Conservation (phyloP, 805 yeast species). For the Starmerella bombicola region DNA sequence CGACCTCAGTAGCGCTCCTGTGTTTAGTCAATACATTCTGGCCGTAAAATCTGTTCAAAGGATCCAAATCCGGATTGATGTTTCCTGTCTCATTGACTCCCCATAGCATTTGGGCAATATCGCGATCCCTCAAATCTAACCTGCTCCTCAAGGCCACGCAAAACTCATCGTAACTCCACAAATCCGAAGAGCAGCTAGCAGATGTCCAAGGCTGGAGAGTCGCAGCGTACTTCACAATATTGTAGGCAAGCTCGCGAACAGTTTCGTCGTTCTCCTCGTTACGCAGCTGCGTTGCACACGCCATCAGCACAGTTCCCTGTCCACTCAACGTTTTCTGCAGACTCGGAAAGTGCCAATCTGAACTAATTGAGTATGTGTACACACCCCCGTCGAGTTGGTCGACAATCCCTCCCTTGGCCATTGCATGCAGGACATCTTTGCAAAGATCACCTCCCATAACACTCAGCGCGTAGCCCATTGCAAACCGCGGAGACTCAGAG, state of each 20-base stretch:
- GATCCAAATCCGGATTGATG: slow-evolving; percentile 27
- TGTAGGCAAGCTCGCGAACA: slow-evolving; percentile 16
- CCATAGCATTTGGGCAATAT: slow-evolving; percentile 29
- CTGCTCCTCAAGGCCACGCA: slow-evolving; percentile 21
- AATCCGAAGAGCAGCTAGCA: slow-evolving; percentile 3
- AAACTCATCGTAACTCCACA: slow-evolving; percentile 30
- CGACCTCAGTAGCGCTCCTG: slow-evolving; percentile 24
- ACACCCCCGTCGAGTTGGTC: slow-evolving; percentile 32
- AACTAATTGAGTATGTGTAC: slow-evolving; percentile 30
- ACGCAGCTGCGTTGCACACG: slow-evolving; percentile 21
- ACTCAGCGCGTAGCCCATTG: slow-evolving; percentile 20
- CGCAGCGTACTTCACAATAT: slow-evolving; percentile 11
- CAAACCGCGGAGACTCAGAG: slow-evolving; percentile 29
- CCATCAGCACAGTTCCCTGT: slow-evolving; percentile 29
- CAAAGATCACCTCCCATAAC: slow-evolving; percentile 9
- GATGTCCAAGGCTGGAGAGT: not conserved
- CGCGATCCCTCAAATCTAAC: slow-evolving; percentile 25
- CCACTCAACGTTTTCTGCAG: slow-evolving; percentile 32
- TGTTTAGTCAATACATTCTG: slow-evolving; percentile 28
- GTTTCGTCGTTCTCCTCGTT: slow-evolving; percentile 3
- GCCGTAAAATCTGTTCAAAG: slow-evolving; percentile 24
- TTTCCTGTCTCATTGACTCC: slow-evolving; percentile 31
- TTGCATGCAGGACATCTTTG: slow-evolving; percentile 22
- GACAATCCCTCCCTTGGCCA: slow-evolving; percentile 30
- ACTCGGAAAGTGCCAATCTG: slow-evolving; percentile 33